Evolutionary conservation across 352 stramenopile species (phyloP).

Genomic region (Phytophthora litchii): DNA sequence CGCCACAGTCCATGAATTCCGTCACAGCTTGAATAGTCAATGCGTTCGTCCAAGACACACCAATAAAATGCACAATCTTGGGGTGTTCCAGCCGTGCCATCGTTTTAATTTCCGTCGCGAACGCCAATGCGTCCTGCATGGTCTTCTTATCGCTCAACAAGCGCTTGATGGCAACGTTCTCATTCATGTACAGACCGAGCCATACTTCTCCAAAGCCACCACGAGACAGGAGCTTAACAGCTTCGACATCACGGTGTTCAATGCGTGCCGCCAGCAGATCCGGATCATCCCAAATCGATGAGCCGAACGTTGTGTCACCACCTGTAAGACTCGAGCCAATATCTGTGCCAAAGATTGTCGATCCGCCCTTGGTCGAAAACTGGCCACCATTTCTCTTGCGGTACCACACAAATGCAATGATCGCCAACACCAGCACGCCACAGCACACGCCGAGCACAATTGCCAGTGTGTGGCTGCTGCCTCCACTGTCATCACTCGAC

Average conservation of each 20-base stretch:
- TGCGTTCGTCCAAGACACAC: conserved; percentile 70
- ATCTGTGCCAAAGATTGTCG: conserved; percentile 34
- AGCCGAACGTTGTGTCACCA: conserved; percentile 43
- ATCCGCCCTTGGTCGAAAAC: conserved; percentile 36
- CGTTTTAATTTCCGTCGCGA: conserved; percentile 63
- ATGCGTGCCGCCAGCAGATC: conserved; percentile 67
- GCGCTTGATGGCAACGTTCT: conserved; percentile 73
- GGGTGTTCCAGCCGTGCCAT: conserved; percentile 66
- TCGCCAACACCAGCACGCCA: conserved; percentile 46
- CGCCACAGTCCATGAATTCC: conserved; percentile 75
- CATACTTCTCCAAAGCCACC: conserved; percentile 76
- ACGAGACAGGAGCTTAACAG: conserved; percentile 63
- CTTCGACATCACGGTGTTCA: conserved; percentile 55
- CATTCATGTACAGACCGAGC: conserved; percentile 66
- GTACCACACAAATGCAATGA: conserved; percentile 51
- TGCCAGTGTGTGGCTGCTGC: conserved; percentile 38
- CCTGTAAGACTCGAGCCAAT: conserved; percentile 44
- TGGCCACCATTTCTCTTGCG: conserved; percentile 41
- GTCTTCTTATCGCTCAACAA: conserved; percentile 62
- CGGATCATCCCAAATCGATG: conserved; percentile 74
- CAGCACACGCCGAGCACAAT: conserved; percentile 55
- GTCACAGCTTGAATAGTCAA: conserved; percentile 65
- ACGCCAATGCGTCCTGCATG: conserved; percentile 58
- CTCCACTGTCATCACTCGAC: conserved; percentile 17
- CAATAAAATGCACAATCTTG: conserved; percentile 73